Percentiles rank a stretch among this genome's conserved stretches.
Conservation (phyloP, 2,329 filamentous ascomycete genomes). For the Arthrobotrys entomopaga region DNA sequence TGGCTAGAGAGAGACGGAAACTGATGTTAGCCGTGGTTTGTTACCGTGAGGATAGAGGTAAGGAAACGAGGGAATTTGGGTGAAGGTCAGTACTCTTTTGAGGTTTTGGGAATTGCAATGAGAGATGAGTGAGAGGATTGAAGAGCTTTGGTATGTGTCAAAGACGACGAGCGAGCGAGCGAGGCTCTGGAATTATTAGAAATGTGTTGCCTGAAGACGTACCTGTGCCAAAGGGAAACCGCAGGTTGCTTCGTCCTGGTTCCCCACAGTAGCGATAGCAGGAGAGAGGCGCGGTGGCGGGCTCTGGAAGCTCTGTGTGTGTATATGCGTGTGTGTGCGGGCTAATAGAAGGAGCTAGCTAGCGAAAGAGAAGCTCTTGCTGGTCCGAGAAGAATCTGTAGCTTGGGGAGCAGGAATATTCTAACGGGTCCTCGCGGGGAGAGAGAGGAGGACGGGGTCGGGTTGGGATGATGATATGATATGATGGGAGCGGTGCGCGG, state of each 20-base stretch:
- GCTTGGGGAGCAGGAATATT: slow-evolving; percentile 5
- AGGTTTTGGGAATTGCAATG: neutral
- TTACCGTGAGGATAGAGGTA: neutral
- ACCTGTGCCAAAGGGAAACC: slow-evolving; percentile 19
- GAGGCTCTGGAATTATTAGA: slow-evolving; percentile 24
- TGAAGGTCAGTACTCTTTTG: neutral
- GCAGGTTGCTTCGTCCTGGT: slow-evolving; percentile 22
- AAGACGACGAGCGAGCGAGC: slow-evolving; percentile 5
- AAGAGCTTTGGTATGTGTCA: slow-evolving; percentile 13
- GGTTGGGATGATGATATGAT: neutral
- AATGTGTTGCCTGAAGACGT: slow-evolving; percentile 24
- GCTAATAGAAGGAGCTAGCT: slow-evolving; percentile 9
- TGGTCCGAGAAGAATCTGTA: neutral
- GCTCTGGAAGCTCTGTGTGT: neutral
- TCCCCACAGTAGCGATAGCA: slow-evolving; percentile 20
- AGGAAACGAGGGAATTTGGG: slow-evolving; percentile 2
- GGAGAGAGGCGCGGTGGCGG: neutral
- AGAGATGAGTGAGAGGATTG: slow-evolving; percentile 4
- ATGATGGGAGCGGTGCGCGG: neutral
- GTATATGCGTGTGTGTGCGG: too few relatives aligned
- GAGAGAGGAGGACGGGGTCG: too few relatives aligned
- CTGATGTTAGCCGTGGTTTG: slow-evolving; percentile 6
- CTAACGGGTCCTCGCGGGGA: slow-evolving; percentile 1
- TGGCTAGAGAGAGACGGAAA: neutral
- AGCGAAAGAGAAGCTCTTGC: neutral